Evolutionary conservation across 2,329 filamentous ascomycete species (phyloP), one percentile per base, ranked within the genome.

Genomic region (Pseudogymnoascus sp.): DNA sequence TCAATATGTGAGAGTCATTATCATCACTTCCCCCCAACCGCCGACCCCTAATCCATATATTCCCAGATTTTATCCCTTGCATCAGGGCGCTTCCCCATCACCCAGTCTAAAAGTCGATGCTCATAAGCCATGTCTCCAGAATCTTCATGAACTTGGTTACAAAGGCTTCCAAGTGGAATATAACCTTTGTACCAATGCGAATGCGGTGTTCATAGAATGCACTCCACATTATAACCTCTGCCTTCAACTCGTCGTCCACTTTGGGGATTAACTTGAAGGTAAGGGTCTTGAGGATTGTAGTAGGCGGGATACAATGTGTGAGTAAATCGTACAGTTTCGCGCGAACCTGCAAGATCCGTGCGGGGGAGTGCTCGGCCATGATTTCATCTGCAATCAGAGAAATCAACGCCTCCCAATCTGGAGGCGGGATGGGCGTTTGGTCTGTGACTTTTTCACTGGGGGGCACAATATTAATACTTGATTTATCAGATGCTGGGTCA

Each of bases 131-230:
- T 86, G 92, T 93, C 78, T 99, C 94, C 65, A 93, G 84, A 67
- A 97, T 85, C 68, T 93, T 85, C 93, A 99, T 97, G 73, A 97
- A 96, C 78, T 97, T 97, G 62, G 93, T 93, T 62, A 99, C 94
- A 75, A 99, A 99, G 3, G 94, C 94, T 76, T 99, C 95, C 3
- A 99, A 79, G 71, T 99, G 95, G 75, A 99, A 99, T 65, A 99
- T 97, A 62, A 96, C 89, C 81, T 99, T 99, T 63, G 83, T 92
- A 59, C 94, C 94, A 68, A 88, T 88, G 73, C 90, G 90, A 75
- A 97, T 90, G 64, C 94, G 84, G 74, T 99, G 94, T 75, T 99
- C 95, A 74, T 96, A 99, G 71, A 97, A 97, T 0, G 94, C 92
- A 4, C 91, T 90, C 94, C 94, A 99, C 71, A 88, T 90, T 67